Conservation (phyloP, 495 filamentous ascomycete genomes). For the Hypoxylon perforatum region DNA sequence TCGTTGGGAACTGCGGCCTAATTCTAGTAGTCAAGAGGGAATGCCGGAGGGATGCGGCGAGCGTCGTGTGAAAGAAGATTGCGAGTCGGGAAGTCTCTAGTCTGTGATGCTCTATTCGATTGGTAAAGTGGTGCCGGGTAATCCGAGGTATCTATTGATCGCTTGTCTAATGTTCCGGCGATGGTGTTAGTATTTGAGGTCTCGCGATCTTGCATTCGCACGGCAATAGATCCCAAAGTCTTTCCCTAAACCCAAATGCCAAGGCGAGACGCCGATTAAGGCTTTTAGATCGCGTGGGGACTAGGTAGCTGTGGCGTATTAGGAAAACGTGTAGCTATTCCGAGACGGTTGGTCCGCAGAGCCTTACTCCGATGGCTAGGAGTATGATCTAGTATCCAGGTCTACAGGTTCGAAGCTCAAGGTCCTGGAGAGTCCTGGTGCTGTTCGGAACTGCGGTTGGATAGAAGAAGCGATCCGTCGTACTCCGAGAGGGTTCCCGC, state of each 20-base stretch:
- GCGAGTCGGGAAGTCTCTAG: conserved; percentile 1
- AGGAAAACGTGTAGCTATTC: conserved; percentile 7
- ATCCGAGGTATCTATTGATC: conserved; percentile 14
- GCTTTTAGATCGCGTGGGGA: conserved; percentile 10
- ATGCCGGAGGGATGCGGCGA: conserved; percentile 2
- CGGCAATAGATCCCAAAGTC: conserved; percentile 2
- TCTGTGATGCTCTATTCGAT: conserved; percentile 22
- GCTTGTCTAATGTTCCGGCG: conserved; percentile 5
- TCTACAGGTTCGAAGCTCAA: conserved; percentile 6
- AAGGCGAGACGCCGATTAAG: conserved; percentile 3
- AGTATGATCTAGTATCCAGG: background rate
- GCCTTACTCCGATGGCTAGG: conserved; percentile 2
- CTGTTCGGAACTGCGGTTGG: conserved; percentile 20
- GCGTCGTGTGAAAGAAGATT: conserved; percentile 3
- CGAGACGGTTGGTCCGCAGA: conserved; percentile 4
- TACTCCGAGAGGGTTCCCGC: conserved; percentile 13
- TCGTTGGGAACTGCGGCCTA: conserved; percentile 5
- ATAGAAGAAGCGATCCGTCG: conserved; percentile 11
- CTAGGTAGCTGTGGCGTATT: background rate
- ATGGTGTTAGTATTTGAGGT: conserved; percentile 20
- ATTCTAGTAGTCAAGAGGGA: background rate
- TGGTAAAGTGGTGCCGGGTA: conserved; percentile 12
- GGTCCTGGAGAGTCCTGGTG: conserved; percentile 5
- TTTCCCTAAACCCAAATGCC: conserved; percentile 8
- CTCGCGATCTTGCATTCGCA: conserved; percentile 26